These are phyloP conservation scores for Solanum dulcamara DNA, from an alignment of 257 asterid species.

Conservation along the genomic window DNA sequence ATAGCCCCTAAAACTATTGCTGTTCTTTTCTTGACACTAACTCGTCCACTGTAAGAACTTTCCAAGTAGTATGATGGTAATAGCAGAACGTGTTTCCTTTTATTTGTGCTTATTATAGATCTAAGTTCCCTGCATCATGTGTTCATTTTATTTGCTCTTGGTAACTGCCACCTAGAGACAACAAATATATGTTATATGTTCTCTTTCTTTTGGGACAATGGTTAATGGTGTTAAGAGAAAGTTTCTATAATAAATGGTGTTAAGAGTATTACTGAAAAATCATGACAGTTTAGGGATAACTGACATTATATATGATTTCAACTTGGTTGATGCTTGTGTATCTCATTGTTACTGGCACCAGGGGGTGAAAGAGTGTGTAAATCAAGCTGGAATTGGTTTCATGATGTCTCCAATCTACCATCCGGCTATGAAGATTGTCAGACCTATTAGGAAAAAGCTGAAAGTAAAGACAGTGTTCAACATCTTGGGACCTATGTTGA, in stretches of 20 bases:
- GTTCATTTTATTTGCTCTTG: background rate
- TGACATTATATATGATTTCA: background rate
- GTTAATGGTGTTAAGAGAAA: background rate
- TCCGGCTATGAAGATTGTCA: slow-evolving; percentile 74
- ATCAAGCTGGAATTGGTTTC: slow-evolving; percentile 70
- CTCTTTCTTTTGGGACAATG: background rate
- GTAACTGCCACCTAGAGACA: background rate
- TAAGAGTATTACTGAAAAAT: background rate
- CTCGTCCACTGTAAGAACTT: background rate
- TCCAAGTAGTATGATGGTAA: background rate
- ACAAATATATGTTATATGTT: background rate
- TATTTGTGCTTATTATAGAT: background rate
- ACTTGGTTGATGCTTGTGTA: background rate
- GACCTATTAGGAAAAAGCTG: slow-evolving; percentile 66
- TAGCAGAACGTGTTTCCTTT: background rate
- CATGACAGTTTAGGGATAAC: background rate
- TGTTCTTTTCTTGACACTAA: background rate
- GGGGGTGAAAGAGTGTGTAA: slow-evolving; percentile 53
- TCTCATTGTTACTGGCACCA: slow-evolving; percentile 7
- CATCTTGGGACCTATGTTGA: slow-evolving; percentile 73
- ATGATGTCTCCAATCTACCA: slow-evolving; percentile 87
- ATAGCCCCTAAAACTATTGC: background rate
- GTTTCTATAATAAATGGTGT: background rate
- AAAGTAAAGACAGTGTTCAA: slow-evolving; percentile 71
- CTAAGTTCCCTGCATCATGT: background rate